A percentile compares a stretch with the other conserved stretches of the same genome.
These are phyloP conservation scores for Capronia americana DNA, from an alignment of 2,329 filamentous ascomycete species.

Conservation along the genomic window DNA sequence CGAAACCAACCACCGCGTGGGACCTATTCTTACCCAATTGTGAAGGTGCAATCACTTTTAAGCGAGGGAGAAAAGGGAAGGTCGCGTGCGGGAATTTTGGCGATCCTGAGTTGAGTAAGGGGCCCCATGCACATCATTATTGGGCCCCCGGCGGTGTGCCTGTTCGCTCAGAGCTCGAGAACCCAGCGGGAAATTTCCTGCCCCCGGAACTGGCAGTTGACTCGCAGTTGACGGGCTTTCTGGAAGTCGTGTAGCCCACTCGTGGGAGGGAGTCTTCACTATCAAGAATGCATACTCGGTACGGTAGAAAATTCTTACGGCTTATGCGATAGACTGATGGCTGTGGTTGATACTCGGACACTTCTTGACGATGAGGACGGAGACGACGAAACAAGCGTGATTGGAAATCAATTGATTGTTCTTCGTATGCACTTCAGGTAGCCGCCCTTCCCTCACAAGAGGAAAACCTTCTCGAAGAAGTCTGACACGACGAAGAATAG, in stretches of 20 bases:
- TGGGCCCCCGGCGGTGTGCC: conserved; percentile 11
- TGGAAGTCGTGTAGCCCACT: background rate
- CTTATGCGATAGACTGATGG: background rate
- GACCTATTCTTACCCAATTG: conserved; percentile 4
- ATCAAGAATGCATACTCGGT: background rate
- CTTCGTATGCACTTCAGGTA: conserved; percentile 13
- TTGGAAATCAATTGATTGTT: conserved; percentile 9
- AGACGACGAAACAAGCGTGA: background rate
- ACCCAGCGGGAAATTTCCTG: background rate
- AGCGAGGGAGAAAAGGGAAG: conserved; percentile 19
- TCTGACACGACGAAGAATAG: conserved; percentile 17
- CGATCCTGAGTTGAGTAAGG: conserved; percentile 5
- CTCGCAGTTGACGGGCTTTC: background rate
- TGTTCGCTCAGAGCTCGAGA: background rate
- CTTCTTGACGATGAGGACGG: background rate
- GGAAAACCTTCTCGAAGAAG: conserved; percentile 7
- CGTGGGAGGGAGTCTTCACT: background rate
- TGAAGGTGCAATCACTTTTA: conserved; percentile 3
- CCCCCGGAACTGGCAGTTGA: background rate
- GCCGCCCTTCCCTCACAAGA: conserved; percentile 11
- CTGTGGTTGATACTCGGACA: background rate
- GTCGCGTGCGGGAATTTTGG: conserved; percentile 12
- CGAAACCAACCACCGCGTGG: background rate
- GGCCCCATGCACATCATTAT: background rate
- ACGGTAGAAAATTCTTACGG: background rate